Evolutionary conservation across 2,329 filamentous ascomycete genomes (phyloP).

Genomic region (Neophaeococcomyces aloes): DNA sequence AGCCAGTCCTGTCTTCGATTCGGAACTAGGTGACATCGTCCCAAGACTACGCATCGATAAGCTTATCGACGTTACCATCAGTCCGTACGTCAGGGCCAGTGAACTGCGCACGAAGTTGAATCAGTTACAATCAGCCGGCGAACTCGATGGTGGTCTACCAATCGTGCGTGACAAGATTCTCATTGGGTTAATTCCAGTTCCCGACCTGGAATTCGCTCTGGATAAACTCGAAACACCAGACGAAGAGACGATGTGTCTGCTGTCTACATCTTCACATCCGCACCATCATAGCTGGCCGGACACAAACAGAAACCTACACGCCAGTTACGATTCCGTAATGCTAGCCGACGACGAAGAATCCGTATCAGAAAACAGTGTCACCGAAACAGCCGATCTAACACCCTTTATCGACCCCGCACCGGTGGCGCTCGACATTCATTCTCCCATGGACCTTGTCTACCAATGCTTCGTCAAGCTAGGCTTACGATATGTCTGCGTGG

Average conservation of each 20-base stretch:
- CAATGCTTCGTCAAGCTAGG: conserved; percentile 95
- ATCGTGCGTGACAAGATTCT: conserved; percentile 70
- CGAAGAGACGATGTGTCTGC: conserved; percentile 60
- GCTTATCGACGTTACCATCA: conserved; percentile 78
- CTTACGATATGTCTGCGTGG: conserved; percentile 80
- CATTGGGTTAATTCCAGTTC: conserved; percentile 83
- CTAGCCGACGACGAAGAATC: conserved; percentile 52
- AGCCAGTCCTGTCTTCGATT: conserved; percentile 79
- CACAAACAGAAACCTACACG: conserved; percentile 24
- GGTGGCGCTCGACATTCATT: conserved; percentile 74
- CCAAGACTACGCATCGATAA: conserved; percentile 63
- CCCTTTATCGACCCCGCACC: conserved; percentile 86
- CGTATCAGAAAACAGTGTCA: conserved; percentile 18
- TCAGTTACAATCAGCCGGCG: conserved; percentile 69
- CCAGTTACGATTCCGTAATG: conserved; percentile 47
- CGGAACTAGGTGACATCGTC: conserved; percentile 77
- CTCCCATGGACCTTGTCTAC: conserved; percentile 88
- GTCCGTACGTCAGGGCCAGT: conserved; percentile 65
- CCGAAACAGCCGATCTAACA: conserved; percentile 73
- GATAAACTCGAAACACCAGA: conserved; percentile 72
- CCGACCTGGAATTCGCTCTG: conserved; percentile 84
- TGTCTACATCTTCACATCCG: conserved; percentile 49
- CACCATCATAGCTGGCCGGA: conserved; percentile 15
- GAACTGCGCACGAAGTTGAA: conserved; percentile 73
- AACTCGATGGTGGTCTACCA: conserved; percentile 83